Evolutionary conservation across 345 rosid species (phyloP).

Genomic region (Arabidopsis arenosa): DNA sequence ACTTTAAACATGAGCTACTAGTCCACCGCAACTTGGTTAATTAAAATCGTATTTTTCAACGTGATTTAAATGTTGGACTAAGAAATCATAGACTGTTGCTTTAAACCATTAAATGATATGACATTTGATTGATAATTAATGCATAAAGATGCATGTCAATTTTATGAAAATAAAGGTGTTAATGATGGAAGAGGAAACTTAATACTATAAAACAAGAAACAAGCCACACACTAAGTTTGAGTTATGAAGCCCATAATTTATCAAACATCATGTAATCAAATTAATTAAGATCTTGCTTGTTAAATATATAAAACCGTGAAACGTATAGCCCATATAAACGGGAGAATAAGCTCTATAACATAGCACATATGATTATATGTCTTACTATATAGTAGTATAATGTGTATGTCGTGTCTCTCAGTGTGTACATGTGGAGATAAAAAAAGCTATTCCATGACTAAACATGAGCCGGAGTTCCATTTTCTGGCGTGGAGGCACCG

Average conservation of each 20-base stretch:
- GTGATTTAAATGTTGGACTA: constrained; percentile 6
- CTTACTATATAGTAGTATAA: not conserved
- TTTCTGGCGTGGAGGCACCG: constrained; percentile 40
- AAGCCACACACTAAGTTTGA: not conserved
- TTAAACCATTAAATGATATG: too few relatives aligned
- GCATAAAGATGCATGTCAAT: not conserved
- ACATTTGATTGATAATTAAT: not conserved
- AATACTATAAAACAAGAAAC: not conserved
- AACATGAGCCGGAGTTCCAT: constrained; percentile 50
- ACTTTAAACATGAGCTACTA: too few relatives aligned
- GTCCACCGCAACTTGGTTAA: too few relatives aligned
- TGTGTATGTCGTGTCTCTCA: not conserved
- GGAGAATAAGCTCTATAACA: not conserved
- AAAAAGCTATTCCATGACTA: constrained; percentile 31
- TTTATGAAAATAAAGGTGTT: not conserved
- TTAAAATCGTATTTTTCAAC: not conserved
- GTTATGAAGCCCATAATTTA: not conserved
- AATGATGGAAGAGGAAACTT: not conserved
- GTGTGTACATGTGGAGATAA: constrained; percentile 8
- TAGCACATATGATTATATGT: not conserved
- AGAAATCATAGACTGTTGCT: not conserved
- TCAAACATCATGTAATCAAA: too few relatives aligned
- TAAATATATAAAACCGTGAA: constrained; percentile 3
- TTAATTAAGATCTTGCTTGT: constrained; percentile 7
- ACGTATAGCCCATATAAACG: not conserved